Evolutionary conservation across 177 flowering plant species (phyloP), one percentile per base, ranked within the genome.

Genomic region (Vitis hybrid): DNA sequence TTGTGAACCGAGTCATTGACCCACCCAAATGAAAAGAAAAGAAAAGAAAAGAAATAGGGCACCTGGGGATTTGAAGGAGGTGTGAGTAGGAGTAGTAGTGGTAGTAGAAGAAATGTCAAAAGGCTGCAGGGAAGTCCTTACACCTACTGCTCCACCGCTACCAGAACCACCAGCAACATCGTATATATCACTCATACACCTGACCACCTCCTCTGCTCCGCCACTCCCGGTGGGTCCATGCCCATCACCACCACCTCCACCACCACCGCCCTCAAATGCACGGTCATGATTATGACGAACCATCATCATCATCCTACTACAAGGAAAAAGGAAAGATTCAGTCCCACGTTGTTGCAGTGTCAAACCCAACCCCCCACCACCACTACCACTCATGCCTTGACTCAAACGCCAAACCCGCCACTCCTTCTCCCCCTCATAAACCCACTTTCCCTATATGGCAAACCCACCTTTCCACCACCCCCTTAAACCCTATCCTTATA

Each of bases 41-140:
- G 50, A 21, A 73, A 64, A 58, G 51, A 71, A 35, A 11, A 57
- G 58, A 57, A 53, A 55, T 61, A 12, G 6, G 49, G 11, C 41
- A 78, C 86, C 84, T 71, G 82, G 73, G 82, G 77, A 75, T 64
- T 73, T 78, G 79, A 65, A 73, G 68, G 77, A 54, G 6, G 72
- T 51, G 60, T 60, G 55, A 49, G 46, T 1, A 41, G 20, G 9
- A 32, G 64, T 1, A 21, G 77, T 2, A 52, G 70, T 10, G 32
- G 64, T 0, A 18, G 71, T 18, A 41, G 70, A n/a, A 49, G 70
- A 70, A 55, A 73, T 65, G 74, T 72, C 70, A 72, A 78, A 76
- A 76, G 84, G 77, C 80, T 74, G 84, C 76, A 67, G 76, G 56
- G 59, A 14, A 55, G 49, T 11, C 51, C 64, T 41, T 9, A 63